Evolutionary conservation across 2,329 filamentous ascomycete species (phyloP).

Genomic region (Lasiodiplodia sp.): DNA sequence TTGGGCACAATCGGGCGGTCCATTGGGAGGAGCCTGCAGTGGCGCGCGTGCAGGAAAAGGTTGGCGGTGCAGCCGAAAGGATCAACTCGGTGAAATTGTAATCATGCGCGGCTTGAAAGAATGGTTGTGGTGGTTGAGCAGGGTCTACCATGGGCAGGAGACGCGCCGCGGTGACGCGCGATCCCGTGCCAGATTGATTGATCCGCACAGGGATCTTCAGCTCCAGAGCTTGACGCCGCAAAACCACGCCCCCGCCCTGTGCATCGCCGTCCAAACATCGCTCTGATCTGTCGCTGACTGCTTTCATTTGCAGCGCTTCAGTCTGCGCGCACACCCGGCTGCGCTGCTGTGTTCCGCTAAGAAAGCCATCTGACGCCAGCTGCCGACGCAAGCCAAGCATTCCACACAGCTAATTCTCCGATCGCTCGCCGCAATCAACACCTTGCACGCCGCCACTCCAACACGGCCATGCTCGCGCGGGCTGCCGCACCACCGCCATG

Average conservation of each 20-base stretch:
- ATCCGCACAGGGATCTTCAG: slow-evolving; percentile 7
- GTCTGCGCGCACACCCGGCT: background rate
- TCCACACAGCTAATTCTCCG: slow-evolving; percentile 13
- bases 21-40: slow-evolving; percentile 34
- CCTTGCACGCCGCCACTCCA: background rate
- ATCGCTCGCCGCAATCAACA: background rate
- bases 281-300: background rate
- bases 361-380: background rate
- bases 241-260: slow-evolving; percentile 8
- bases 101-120: background rate
- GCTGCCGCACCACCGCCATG: slow-evolving; percentile 40
- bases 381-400: background rate
- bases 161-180: slow-evolving; percentile 2
- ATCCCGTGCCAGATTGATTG: background rate
- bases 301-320: background rate
- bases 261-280: background rate
- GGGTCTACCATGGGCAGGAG: background rate
- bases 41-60: background rate
- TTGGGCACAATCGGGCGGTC: slow-evolving; percentile 23
- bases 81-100: background rate
- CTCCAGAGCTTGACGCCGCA: background rate
- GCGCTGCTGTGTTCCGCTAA: background rate
- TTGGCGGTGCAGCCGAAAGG: background rate
- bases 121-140: background rate
- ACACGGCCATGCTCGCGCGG: slow-evolving; percentile 18